These are phyloP conservation scores for Colletotrichum coccodes DNA, from an alignment of 2,329 filamentous ascomycete species.

Conservation along the genomic window DNA sequence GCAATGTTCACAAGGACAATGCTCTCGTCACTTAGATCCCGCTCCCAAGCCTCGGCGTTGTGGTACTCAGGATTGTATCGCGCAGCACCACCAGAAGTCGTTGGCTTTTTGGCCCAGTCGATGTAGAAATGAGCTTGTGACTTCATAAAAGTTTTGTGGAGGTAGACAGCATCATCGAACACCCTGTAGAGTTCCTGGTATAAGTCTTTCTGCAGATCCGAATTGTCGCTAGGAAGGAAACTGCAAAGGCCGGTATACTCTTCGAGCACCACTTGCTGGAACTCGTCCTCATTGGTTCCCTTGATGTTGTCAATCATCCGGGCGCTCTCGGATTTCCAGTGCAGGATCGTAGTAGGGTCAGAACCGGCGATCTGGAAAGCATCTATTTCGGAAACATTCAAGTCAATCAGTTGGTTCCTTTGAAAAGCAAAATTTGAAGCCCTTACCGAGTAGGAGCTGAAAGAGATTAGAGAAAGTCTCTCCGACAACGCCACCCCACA, in stretches of 20 bases:
- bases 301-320: neutral
- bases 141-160: neutral
- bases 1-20: neutral
- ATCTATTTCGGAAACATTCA: neutral
- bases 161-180: neutral
- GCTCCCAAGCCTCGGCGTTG: neutral
- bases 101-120: neutral
- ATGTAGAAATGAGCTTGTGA: neutral
- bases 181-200: neutral
- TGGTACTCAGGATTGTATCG: neutral
- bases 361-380: no score
- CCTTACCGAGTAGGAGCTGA: neutral
- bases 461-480: neutral
- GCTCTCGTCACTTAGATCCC: neutral
- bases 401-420: neutral
- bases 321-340: neutral
- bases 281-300: neutral
- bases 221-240: neutral
- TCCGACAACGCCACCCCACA: neutral
- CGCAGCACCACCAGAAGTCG: no score
- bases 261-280: accelerated
- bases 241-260: neutral
- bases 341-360: neutral
- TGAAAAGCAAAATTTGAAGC: no score
- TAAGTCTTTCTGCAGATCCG: neutral